A percentile compares a stretch with the other conserved stretches of the same genome.
phyloP scores from a whole-genome alignment of 345 rosid genomes.

The Linum trigynum region DNA sequence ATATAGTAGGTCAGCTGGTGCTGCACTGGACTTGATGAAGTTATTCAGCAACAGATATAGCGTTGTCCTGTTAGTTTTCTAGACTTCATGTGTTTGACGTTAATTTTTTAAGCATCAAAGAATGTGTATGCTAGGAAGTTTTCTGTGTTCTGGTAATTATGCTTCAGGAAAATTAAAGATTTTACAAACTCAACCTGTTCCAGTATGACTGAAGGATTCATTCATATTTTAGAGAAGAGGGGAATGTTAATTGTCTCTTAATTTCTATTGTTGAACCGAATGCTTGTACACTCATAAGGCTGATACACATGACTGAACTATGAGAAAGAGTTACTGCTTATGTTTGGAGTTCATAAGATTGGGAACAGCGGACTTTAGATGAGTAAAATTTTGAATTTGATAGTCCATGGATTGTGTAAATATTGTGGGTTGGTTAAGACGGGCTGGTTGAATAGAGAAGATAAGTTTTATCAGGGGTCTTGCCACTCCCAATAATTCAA shows the following conservation, averaged over 20 bases:
- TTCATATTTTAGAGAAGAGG: background rate
- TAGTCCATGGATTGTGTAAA: too few species aligned
- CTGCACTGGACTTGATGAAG: slow-evolving; percentile 75
- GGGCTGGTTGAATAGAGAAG: too few species aligned
- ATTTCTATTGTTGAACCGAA: background rate
- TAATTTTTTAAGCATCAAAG: too few species aligned
- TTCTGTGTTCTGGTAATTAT: background rate
- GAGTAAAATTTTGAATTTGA: too few species aligned
- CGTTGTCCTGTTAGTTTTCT: slow-evolving; percentile 50
- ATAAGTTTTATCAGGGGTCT: too few species aligned
- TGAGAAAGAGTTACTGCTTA: too few species aligned
- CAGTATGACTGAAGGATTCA: background rate
- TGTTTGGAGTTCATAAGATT: too few species aligned
- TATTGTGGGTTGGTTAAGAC: too few species aligned
- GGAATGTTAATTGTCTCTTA: background rate
- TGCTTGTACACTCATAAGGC: background rate
- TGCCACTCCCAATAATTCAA: too few species aligned
- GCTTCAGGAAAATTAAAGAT: background rate
- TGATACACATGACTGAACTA: too few species aligned
- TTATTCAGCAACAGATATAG: slow-evolving; percentile 78
- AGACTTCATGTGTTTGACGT: background rate
- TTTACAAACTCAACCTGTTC: background rate
- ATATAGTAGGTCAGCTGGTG: slow-evolving; percentile 65
- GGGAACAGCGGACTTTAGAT: too few species aligned
- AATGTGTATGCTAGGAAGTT: background rate